Evolutionary conservation across 495 filamentous ascomycete species (phyloP).

Genomic region (Penicilliopsis zonata): DNA sequence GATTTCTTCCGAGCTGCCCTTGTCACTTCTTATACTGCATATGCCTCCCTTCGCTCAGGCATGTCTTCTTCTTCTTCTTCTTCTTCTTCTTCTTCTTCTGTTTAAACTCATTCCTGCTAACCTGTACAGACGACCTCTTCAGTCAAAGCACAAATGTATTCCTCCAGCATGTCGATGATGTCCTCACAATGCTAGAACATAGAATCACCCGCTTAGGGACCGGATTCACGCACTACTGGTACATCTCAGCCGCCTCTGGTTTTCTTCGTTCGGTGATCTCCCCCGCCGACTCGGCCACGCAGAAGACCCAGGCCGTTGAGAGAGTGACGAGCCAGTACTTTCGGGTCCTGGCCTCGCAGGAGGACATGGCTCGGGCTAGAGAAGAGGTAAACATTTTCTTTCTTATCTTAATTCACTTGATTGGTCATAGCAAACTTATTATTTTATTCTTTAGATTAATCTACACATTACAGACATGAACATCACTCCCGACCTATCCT

Average conservation of each 20-base stretch:
- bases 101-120: too few relatives aligned
- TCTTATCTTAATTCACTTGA: constrained; percentile 3
- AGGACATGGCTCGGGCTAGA: constrained; percentile 8
- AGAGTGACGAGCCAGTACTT: constrained; percentile 12
- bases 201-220: constrained; percentile 16
- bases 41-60: constrained; percentile 5
- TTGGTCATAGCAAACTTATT: not conserved
- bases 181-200: constrained; percentile 15
- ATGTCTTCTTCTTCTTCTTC: not conserved
- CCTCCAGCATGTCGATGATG: constrained; percentile 12
- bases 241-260: constrained; percentile 14
- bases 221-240: constrained; percentile 19
- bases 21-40: constrained; percentile 10
- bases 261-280: constrained; percentile 5
- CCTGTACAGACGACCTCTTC: constrained; percentile 7
- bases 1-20: constrained; percentile 14
- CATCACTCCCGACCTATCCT: not conserved
- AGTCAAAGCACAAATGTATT: constrained; percentile 4
- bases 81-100: not conserved
- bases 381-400: too few relatives aligned
- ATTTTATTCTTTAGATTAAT: not conserved
- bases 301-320: constrained; percentile 11
- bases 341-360: constrained; percentile 10
- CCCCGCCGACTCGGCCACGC: constrained; percentile 1
- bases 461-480: not conserved